phyloP scores from a whole-genome alignment of 2,329 filamentous ascomycete genomes.

The Penicillium glabrum region DNA sequence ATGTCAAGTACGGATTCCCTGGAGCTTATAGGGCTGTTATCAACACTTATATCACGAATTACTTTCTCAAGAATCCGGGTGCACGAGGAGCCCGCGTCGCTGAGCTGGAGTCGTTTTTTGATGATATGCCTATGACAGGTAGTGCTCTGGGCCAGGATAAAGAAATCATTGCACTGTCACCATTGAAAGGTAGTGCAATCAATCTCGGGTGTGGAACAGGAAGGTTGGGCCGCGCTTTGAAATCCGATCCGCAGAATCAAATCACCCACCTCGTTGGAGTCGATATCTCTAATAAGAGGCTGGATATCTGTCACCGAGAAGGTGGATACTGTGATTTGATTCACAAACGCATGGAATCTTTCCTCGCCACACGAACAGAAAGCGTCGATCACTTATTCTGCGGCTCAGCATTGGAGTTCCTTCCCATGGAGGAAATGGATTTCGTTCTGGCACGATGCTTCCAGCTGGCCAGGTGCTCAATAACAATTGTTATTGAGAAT shows the following conservation, averaged over 20 bases:
- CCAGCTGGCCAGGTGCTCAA: constrained; percentile 16
- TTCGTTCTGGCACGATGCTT: constrained; percentile 21
- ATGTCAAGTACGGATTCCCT: constrained; percentile 15
- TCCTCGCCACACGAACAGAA: background rate
- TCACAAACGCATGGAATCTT: constrained; percentile 13
- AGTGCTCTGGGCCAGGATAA: background rate
- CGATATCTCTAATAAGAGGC: constrained; percentile 7
- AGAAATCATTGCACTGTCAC: background rate
- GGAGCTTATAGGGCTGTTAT: constrained; percentile 19
- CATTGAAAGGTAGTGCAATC: constrained; percentile 12
- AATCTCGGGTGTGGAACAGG: constrained; percentile 23
- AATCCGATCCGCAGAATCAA: constrained; percentile 3
- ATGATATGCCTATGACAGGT: background rate
- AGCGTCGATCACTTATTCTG: constrained; percentile 20
- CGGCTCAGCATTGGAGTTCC: constrained; percentile 13
- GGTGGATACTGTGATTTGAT: constrained; percentile 13
- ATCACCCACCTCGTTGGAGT: constrained; percentile 7
- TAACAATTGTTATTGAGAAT: constrained; percentile 16
- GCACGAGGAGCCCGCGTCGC: background rate
- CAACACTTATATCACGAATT: constrained; percentile 23
- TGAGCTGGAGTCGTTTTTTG: constrained; percentile 1
- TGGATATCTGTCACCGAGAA: constrained; percentile 4
- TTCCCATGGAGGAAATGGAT: constrained; percentile 16
- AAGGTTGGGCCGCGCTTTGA: constrained; percentile 13
- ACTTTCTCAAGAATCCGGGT: constrained; percentile 11